Base-by-base conservation (phyloP, 169 alveolate species). In the Plasmodium inui region DNA sequence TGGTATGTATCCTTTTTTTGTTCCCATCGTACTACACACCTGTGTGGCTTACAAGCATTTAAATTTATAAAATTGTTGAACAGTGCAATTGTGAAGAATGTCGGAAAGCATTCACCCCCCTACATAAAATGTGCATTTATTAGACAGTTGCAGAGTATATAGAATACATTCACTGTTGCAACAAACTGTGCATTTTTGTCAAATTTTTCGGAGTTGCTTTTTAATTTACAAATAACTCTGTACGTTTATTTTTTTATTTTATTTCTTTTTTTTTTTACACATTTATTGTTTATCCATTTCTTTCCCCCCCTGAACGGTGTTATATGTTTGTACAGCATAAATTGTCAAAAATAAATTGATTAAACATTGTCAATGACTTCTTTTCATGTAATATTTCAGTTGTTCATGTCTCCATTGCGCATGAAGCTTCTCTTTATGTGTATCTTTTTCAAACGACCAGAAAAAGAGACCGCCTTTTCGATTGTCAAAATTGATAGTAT, bases 301-400 rank as follows among this genome's bases (percentile, higher is more conserved):
- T 5, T 14, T 22, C 71, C 26, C 19, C 41, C 50, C 41, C 57
- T 19, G 14, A 32, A 53, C 10, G 39, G 67, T 81, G 70, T 39
- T 39, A 17, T 61, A 32, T 17, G 34, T 41, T 30, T 80, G 30
- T 80, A 19, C 14, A 28, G 53, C 46, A 30, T 8, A 30, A 53
- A 82, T 28, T 82, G 81, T 82, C 90, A 82, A 57, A 82, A 82
- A 53, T 53, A 53, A 14, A 67, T 57, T 82, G 28, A 67, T 67
- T 22, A 22, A 28, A 19, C 90, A 1, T 53, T 6, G 76, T 82
- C 7, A 82, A 55, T 82, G 17, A 1, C 37, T 17, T 30, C n/a
- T 79, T 79, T 79, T 82, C 70, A 82, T 53, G 32, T 82, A 22
- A 0, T 10, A 1, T 55, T 28, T 22, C 79, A n/a, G 9, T 28